Percentiles rank a stretch among this genome's conserved stretches.
phyloP scores from a whole-genome alignment of 352 stramenopile genomes.

The Phytopythium vexans region DNA sequence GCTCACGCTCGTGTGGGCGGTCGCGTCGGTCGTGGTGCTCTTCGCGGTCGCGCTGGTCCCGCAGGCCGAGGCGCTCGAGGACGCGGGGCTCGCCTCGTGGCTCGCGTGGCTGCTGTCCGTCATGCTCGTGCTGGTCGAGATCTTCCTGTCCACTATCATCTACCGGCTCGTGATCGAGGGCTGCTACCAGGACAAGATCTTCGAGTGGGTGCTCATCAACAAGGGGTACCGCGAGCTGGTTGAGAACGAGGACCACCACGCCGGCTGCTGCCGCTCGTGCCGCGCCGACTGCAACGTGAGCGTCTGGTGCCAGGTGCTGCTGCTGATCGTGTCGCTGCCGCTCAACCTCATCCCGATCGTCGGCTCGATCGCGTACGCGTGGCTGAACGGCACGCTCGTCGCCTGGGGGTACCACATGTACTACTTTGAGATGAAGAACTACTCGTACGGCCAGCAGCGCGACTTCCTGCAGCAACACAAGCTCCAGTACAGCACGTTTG shows the following conservation, averaged over 20 bases:
- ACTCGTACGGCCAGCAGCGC: slow-evolving; percentile 43
- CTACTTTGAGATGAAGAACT: slow-evolving; percentile 61
- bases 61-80: slow-evolving; percentile 33
- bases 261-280: slow-evolving; percentile 36
- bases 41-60: slow-evolving; percentile 36
- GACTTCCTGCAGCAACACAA: slow-evolving; percentile 33
- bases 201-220: slow-evolving; percentile 40
- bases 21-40: slow-evolving; percentile 42
- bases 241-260: slow-evolving; percentile 26
- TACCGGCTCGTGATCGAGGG: slow-evolving; percentile 44
- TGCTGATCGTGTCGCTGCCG: slow-evolving; percentile 43
- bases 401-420: slow-evolving; percentile 61
- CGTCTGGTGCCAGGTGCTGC: slow-evolving; percentile 33
- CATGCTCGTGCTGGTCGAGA: slow-evolving; percentile 50
- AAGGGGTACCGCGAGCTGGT: slow-evolving; percentile 40
- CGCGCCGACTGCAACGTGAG: slow-evolving; percentile 40
- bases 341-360: slow-evolving; percentile 55
- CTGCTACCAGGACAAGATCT: slow-evolving; percentile 53
- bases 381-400: slow-evolving; percentile 46
- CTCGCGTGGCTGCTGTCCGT: slow-evolving; percentile 50
- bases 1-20: slow-evolving; percentile 36
- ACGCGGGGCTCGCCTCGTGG: slow-evolving; percentile 27
- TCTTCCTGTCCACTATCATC: slow-evolving; percentile 51
- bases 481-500: slow-evolving; percentile 44
- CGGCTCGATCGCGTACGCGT: slow-evolving; percentile 45